Evolutionary conservation across 139 green algal genomes (phyloP), one percentile per base, ranked within the genome.

Genomic region (Chlorella sorokiniana): DNA sequence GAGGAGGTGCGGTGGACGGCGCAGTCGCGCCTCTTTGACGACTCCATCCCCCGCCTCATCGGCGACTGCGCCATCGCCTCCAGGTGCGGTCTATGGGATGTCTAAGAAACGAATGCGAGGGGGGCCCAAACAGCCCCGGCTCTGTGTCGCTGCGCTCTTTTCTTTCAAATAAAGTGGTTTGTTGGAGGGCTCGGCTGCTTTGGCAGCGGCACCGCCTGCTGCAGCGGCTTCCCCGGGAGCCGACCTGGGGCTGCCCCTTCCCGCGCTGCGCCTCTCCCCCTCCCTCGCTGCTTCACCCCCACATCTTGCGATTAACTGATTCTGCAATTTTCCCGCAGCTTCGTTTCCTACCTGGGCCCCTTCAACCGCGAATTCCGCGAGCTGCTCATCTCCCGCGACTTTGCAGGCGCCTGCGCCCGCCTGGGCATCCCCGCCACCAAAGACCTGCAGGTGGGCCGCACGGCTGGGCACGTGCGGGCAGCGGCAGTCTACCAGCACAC

Each of bases 341-440:
- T 98, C 80, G 89, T 96, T 51, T 96, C 92, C 22, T 98, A 98
- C 89, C 82, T 96, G 67, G 95, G 95, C 37, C 94, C 95, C 68
- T 98, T 98, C 91, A 98, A 98, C 91, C 94, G 94, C 81, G 94
- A 97, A 88, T 97, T 97, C 93, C 90, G 96, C 37, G 95, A 98
- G 81, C 86, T 96, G 85, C 91, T 97, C 72, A 83, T 94, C n/a
- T 90, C 87, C 71, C 86, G 90, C 59, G 92, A 98, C 86, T 95
- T 98, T 73, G 92, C 93, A 80, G 85, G 78, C 40, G 90, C 94
- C 80, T 96, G 91, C 88, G 78, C 90, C 52, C 86, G 88, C 40
- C 86, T 94, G 11, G 86, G 84, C 76, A 93, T 98, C 74, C 91
- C 93, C 0, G 88, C 95, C 63, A 98, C 92, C 42, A 84, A 92